These are phyloP conservation scores for Eremomyces bilateralis DNA, from an alignment of 495 filamentous ascomycete genomes.

Conservation along the genomic window DNA sequence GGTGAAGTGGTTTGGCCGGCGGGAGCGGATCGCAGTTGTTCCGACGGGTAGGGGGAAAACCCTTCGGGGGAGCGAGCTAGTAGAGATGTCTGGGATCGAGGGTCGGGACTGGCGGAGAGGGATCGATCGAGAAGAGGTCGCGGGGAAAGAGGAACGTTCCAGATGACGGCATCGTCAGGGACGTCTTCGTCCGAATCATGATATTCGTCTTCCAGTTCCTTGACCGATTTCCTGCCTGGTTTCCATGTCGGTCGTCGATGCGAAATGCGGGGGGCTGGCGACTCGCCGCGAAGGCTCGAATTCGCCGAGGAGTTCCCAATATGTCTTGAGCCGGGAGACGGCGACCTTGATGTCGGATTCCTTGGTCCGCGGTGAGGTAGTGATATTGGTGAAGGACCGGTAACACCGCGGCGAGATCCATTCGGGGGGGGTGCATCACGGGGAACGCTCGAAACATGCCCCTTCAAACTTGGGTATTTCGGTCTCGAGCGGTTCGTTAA, in stretches of 20 bases:
- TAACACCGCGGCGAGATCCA: slow-evolving; percentile 18
- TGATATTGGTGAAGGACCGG: slow-evolving; percentile 23
- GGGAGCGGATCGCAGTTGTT: not conserved
- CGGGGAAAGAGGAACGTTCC: slow-evolving; percentile 91
- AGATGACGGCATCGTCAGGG: slow-evolving; percentile 73
- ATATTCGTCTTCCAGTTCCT: slow-evolving; percentile 71
- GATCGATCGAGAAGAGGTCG: slow-evolving; percentile 45
- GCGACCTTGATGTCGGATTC: slow-evolving; percentile 16
- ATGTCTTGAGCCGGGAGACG: slow-evolving; percentile 17
- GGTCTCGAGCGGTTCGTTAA: slow-evolving; percentile 14
- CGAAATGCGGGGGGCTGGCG: not conserved
- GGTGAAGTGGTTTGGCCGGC: not conserved
- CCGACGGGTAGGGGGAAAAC: not conserved
- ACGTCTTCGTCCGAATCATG: slow-evolving; percentile 82
- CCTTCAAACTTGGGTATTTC: slow-evolving; percentile 19
- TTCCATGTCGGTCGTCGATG: slow-evolving; percentile 48
- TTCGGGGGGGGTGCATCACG: no score
- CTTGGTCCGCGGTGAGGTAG: no score
- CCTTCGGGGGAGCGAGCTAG: no score
- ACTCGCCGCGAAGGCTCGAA: not conserved
- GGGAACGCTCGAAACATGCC: no score
- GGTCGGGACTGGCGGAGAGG: slow-evolving; percentile 18
- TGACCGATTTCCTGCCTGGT: slow-evolving; percentile 48
- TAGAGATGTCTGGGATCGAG: no score
- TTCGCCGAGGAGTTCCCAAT: not conserved